Base-by-base conservation (phyloP, 2,329 filamentous ascomycete species). In the Alternaria burnsii region DNA sequence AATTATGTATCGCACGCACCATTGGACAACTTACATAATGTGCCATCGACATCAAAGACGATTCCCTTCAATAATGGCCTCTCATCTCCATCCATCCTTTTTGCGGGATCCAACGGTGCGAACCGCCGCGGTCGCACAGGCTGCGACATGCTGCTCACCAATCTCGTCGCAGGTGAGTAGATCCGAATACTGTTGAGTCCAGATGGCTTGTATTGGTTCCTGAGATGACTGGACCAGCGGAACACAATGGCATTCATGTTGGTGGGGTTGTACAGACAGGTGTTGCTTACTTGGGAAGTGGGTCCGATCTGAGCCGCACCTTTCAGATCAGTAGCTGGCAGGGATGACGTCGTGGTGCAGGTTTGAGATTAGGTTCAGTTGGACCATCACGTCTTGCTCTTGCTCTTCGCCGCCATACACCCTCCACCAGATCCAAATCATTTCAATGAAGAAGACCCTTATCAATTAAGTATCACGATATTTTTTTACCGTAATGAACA, bases 41-140 rank as follows among this genome's bases (percentile, higher is more conserved):
- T 99, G 4, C 94, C 94, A 78, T 99, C 94, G 65, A 99, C 92
- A 80, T 99, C 94, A 79, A 98, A 98, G 14, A 98, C 82, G 26
- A 89, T 84, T 2, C 87, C 87, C 69, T 83, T 82, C 58, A 89
- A 71, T 30, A 70, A 71, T 42, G 84, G 82, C 18, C 78, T 78
- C 48, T 74, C 78, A 61, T 78, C 63, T 53, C 75, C 66, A 20
- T 69, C 63, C 20, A 54, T 60, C 46, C 52, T 55, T 61, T 70
- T 67, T 20, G 68, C 68, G 5, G 79, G 73, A 58, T 80, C 75
- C 55, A 87, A 73, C 12, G 85, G 84, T 6, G 84, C 83, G 63
- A 87, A 87, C 38, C 77, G 79, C 60, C 84, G 78, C 32, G 77
- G 76, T 63, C 75, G 64, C 52, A 63, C 62, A 36, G 71, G 58